phyloP scores from a whole-genome alignment of 1,284 basidiomycete species.

The Apiotrichum montevideense region DNA sequence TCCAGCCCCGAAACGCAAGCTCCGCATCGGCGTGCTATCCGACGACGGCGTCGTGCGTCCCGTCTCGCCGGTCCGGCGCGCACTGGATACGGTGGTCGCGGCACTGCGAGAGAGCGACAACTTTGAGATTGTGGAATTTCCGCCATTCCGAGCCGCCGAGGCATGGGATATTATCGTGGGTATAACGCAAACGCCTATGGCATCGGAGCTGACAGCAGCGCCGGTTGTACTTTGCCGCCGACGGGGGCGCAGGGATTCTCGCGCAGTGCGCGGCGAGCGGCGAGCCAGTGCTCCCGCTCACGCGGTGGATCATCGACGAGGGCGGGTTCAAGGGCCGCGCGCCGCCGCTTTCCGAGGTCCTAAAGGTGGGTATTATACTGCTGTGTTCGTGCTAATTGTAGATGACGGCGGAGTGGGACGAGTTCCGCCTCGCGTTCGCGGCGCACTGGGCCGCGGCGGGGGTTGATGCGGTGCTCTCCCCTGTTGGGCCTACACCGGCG shows the following conservation, averaged over 20 bases:
- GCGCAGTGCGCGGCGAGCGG: constrained; percentile 18
- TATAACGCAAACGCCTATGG: background rate
- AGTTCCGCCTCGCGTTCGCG: constrained; percentile 26
- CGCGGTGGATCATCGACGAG: constrained; percentile 30
- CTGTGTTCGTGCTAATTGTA: constrained; percentile 12
- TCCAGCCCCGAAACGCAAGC: background rate
- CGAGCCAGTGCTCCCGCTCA: constrained; percentile 36
- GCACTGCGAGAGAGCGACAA: constrained; percentile 25
- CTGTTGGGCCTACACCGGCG: constrained; percentile 23
- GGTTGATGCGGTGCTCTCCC: constrained; percentile 35
- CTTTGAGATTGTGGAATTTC: constrained; percentile 31
- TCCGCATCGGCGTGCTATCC: constrained; percentile 3
- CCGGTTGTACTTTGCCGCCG: constrained; percentile 39
- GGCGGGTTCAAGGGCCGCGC: constrained; percentile 15
- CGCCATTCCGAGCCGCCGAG: constrained; percentile 17
- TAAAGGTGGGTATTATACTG: constrained; percentile 8
- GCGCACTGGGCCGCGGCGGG: constrained; percentile 22
- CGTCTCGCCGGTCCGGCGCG: constrained; percentile 40
- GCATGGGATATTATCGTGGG: constrained; percentile 28
- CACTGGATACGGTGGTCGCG: constrained; percentile 22
- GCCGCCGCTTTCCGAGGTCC: constrained; percentile 18
- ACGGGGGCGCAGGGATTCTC: constrained; percentile 23
- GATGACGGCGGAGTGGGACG: constrained; percentile 28
- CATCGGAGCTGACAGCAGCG: background rate
- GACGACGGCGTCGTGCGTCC: constrained; percentile 21